A percentile compares a stretch with the other conserved stretches of the same genome.
Conservation (phyloP, 2,329 filamentous ascomycete species). For the Fusarium nelsonii region DNA sequence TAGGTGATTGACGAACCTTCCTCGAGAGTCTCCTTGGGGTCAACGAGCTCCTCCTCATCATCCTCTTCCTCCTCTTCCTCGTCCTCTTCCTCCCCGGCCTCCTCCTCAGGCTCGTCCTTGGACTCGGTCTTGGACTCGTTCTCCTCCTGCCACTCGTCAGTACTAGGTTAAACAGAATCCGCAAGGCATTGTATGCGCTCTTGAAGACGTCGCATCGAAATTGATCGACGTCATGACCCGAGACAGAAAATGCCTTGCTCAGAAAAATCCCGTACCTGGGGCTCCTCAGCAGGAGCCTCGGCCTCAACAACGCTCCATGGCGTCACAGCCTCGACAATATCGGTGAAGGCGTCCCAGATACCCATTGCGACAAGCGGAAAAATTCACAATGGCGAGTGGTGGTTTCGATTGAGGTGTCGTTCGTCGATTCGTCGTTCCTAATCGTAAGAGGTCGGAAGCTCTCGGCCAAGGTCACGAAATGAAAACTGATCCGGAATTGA, state of each 20-base stretch:
- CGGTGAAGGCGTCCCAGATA: constrained; percentile 74
- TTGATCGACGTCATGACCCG: constrained; percentile 27
- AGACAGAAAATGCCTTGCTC: constrained; percentile 38
- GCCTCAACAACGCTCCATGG: constrained; percentile 75
- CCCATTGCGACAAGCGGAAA: constrained; percentile 66
- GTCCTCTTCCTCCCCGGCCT: constrained; percentile 62
- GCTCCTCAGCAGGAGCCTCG: constrained; percentile 75
- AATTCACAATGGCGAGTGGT: constrained; percentile 58
- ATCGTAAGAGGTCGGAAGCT: constrained; percentile 58
- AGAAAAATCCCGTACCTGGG: constrained; percentile 61
- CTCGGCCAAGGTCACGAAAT: constrained; percentile 56
- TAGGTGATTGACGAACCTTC: constrained; percentile 77
- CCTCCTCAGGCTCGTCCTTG: constrained; percentile 52
- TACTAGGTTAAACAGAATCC: background rate
- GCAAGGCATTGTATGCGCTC: constrained; percentile 6
- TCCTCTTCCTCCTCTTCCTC: constrained; percentile 71
- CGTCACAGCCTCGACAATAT: constrained; percentile 73
- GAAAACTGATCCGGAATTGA: constrained; percentile 65
- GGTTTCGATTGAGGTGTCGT: constrained; percentile 53
- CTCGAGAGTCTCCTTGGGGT: constrained; percentile 88
- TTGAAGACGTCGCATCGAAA: constrained; percentile 16
- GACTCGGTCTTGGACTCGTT: constrained; percentile 64
- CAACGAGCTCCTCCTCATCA: constrained; percentile 85
- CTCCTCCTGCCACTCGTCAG: constrained; percentile 53
- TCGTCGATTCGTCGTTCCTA: constrained; percentile 51